Conservation (phyloP, 768 basidiomycete species). For the Leucocoprinus birnbaumii region DNA sequence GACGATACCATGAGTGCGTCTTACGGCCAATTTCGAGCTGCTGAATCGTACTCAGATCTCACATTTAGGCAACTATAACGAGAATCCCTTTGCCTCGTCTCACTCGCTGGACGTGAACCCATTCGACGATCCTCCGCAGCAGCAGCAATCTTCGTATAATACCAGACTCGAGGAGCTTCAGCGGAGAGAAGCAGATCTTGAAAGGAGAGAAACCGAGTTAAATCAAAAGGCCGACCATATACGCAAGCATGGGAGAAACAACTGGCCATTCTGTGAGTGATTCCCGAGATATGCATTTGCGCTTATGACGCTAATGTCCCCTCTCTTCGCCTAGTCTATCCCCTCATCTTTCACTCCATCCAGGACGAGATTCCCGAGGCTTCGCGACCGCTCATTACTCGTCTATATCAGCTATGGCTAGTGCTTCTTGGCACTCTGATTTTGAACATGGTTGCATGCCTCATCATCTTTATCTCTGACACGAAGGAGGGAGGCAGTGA, state of each 20-base stretch:
- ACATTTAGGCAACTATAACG: conserved; percentile 34
- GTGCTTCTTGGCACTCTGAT: conserved; percentile 79
- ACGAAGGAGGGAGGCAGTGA: conserved; percentile 73
- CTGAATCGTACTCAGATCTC: conserved; percentile 10
- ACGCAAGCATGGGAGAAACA: conserved; percentile 77
- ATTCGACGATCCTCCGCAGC: conserved; percentile 78
- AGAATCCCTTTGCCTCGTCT: conserved; percentile 84
- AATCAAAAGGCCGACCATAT: conserved; percentile 66
- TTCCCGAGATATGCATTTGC: conserved; percentile 9
- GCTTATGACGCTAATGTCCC: conserved; percentile 16
- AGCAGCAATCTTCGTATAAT: conserved; percentile 28
- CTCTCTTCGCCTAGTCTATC: conserved; percentile 62
- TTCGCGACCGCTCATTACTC: conserved; percentile 75
- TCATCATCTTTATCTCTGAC: conserved; percentile 80
- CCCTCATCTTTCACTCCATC: conserved; percentile 93
- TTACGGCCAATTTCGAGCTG: conserved; percentile 3
- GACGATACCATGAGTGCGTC: conserved; percentile 34
- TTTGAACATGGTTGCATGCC: conserved; percentile 88
- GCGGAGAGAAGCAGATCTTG: conserved; percentile 78
- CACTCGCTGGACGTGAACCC: conserved; percentile 87
- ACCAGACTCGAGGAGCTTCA: conserved; percentile 62
- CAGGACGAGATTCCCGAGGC: conserved; percentile 84
- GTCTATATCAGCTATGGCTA: conserved; percentile 93
- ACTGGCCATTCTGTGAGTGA: conserved; percentile 87
- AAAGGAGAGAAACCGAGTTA: conserved; percentile 75